Evolutionary conservation across 345 rosid species (phyloP).

Genomic region (Chamaenerion angustifolium): DNA sequence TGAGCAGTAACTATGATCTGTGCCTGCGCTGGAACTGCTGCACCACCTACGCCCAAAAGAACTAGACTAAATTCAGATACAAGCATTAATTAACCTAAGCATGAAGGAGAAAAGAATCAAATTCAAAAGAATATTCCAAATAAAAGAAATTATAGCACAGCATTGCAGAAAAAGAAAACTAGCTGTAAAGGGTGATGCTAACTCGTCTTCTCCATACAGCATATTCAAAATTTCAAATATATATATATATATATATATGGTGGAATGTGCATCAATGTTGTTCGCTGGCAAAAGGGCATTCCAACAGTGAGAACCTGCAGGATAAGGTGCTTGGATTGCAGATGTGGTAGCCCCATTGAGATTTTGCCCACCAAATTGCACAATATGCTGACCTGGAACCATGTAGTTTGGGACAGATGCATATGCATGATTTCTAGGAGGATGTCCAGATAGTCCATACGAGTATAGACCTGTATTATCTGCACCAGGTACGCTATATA

Average conservation of each 20-base stretch:
- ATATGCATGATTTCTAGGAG: slow-evolving; percentile 14
- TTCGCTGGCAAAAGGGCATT: too few relatives aligned
- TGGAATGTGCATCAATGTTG: too few relatives aligned
- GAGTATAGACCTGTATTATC: slow-evolving; percentile 12
- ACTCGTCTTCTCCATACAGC: too few relatives aligned
- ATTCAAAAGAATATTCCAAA: too few relatives aligned
- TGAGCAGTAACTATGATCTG: slow-evolving; percentile 61
- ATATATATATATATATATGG: too few relatives aligned
- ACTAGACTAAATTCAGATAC: neutral
- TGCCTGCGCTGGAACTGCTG: slow-evolving; percentile 47
- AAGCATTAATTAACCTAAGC: neutral
- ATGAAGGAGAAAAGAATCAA: too few relatives aligned
- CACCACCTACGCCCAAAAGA: slow-evolving; percentile 34
- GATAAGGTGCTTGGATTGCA: slow-evolving; percentile 17
- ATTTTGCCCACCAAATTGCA: slow-evolving; percentile 13
- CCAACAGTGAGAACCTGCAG: slow-evolving; percentile 8
- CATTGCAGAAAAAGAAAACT: too few relatives aligned
- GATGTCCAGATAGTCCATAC: slow-evolving; percentile 17
- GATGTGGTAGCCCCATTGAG: slow-evolving; percentile 14
- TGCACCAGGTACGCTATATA: slow-evolving; percentile 14
- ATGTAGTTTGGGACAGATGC: slow-evolving; percentile 10
- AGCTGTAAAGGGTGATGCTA: too few relatives aligned
- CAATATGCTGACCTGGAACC: slow-evolving; percentile 15
- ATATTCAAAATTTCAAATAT: too few relatives aligned
- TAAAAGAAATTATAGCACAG: too few relatives aligned